Base-by-base conservation (phyloP, 2,329 filamentous ascomycete genomes). In the Botrytis paeoniae region DNA sequence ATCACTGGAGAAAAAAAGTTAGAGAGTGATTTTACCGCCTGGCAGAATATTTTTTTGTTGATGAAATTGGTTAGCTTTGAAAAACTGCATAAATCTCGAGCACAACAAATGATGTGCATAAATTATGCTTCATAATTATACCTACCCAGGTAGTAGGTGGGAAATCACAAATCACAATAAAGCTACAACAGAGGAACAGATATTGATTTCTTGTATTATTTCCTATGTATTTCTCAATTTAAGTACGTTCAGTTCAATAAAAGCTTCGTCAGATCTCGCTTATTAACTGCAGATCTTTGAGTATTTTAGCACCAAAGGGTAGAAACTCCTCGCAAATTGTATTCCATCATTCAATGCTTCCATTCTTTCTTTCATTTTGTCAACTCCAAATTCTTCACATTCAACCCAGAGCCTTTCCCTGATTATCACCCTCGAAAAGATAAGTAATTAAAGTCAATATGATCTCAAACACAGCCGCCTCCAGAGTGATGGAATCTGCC, bases 1-100 rank as follows among this genome's bases (percentile, higher is more conserved):
- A 48, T 61, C 43, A 54, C 37, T 45, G 43, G 63, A 69, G 65
- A 69, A 72, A 72, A 72, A 72, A 72, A 69, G 63, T 72, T 69
- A n/a, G 7, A 72, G 51, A 25, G 45, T 41, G 14, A 10, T 20
- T 16, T 51, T 51, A 71, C 69, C 69, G 69, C 69, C n/a, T 25
- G 69, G 69, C 69, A 71, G 69, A 71, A 71, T 51, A 12, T 41
- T 51, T 64, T 51, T 51, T 48, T 29, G 18, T 57, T 63, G 35
- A 25, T 18, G 4, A 64, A 22, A 51, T 51, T 41, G 45, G 69
- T 29, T 64, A 57, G 60, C 12, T 35, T 54, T 2, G 20, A 45
- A 16, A 18, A 54, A 43, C n/a, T 60, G 57, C 29, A 61, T 62
- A 65, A 65, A 9, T 37, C 14, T 51, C 5, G 10, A 16, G 32